Conservation (phyloP, 2,329 filamentous ascomycete species). For the Knoxdaviesia capensis region DNA sequence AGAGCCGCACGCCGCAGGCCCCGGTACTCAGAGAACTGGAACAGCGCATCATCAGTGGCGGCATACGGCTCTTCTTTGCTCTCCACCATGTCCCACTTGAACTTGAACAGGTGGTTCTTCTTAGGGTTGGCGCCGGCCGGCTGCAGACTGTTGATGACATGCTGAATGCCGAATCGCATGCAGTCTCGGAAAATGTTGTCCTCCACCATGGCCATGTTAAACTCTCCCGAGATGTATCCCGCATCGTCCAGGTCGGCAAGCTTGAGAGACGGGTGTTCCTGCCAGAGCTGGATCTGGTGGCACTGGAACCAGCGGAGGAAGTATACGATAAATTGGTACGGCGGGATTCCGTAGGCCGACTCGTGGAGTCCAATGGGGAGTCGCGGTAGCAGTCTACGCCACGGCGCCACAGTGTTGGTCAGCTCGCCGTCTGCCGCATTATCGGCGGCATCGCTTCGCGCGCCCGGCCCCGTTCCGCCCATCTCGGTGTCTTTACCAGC, state of each 20-base stretch:
- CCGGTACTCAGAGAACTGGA: conserved; percentile 15
- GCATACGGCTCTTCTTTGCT: not conserved
- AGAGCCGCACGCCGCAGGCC: conserved; percentile 24
- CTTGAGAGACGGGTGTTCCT: too few species aligned
- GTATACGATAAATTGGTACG: not conserved
- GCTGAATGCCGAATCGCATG: conserved; percentile 8
- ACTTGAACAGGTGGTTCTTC: not conserved
- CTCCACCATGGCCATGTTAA: conserved; percentile 16
- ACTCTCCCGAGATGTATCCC: not conserved
- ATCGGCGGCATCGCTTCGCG: too few species aligned
- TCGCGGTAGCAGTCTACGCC: too few species aligned
- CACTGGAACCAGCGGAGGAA: not conserved
- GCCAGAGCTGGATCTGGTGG: too few species aligned
- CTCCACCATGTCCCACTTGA: not conserved
- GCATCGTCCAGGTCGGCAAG: too few species aligned
- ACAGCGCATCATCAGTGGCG: conserved; percentile 5
- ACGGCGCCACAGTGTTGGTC: too few species aligned
- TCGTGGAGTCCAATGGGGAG: too few species aligned
- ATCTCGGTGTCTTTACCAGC: too few species aligned
- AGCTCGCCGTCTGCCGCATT: too few species aligned
- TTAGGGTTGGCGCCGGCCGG: not conserved
- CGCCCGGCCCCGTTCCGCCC: too few species aligned
- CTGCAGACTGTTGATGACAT: conserved; percentile 6
- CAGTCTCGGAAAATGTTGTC: conserved; percentile 15
- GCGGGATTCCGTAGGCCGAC: conserved; percentile 8